Conservation (phyloP, 208 protist genomes). For the Porcisia hertigi region DNA sequence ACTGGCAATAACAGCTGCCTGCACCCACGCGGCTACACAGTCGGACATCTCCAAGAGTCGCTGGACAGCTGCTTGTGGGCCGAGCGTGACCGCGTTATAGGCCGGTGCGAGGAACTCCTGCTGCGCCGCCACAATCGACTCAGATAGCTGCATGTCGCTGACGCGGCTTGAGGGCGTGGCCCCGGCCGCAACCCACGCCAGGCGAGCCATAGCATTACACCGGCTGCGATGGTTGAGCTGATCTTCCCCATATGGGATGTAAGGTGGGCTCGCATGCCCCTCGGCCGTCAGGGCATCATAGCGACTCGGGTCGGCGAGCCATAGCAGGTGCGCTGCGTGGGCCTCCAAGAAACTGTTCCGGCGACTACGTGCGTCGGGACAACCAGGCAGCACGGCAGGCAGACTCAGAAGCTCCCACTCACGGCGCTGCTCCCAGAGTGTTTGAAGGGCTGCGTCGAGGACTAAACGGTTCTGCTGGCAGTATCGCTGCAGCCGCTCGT, state of each 20-base stretch:
- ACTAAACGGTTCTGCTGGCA: slow-evolving; percentile 48
- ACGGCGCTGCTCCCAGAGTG: slow-evolving; percentile 49
- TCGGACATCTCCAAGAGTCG: slow-evolving; percentile 45
- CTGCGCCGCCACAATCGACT: slow-evolving; percentile 50
- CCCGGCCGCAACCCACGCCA: slow-evolving; percentile 61
- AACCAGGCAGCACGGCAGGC: slow-evolving; percentile 43
- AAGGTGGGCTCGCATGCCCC: slow-evolving; percentile 29
- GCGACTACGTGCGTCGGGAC: slow-evolving; percentile 28
- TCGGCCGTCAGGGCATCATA: slow-evolving; percentile 64
- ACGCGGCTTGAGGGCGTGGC: slow-evolving; percentile 32
- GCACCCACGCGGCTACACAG: slow-evolving; percentile 61
- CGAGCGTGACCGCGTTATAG: slow-evolving; percentile 35
- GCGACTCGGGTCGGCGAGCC: slow-evolving; percentile 56
- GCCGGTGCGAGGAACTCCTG: slow-evolving; percentile 43
- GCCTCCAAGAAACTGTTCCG: slow-evolving; percentile 58
- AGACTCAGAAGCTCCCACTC: slow-evolving; percentile 84
- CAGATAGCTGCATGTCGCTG: slow-evolving; percentile 47
- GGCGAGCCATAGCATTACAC: slow-evolving; percentile 50
- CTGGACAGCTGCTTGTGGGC: slow-evolving; percentile 63
- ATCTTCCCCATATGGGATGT: slow-evolving; percentile 57
- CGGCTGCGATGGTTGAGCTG: slow-evolving; percentile 54
- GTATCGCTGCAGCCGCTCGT: slow-evolving; percentile 56
- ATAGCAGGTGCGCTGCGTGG: slow-evolving; percentile 76
- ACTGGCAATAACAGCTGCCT: slow-evolving; percentile 49
- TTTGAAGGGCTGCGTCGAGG: slow-evolving; percentile 48